These are phyloP conservation scores for Globisporangium apiculatum DNA, from an alignment of 352 stramenopile genomes.

Conservation along the genomic window DNA sequence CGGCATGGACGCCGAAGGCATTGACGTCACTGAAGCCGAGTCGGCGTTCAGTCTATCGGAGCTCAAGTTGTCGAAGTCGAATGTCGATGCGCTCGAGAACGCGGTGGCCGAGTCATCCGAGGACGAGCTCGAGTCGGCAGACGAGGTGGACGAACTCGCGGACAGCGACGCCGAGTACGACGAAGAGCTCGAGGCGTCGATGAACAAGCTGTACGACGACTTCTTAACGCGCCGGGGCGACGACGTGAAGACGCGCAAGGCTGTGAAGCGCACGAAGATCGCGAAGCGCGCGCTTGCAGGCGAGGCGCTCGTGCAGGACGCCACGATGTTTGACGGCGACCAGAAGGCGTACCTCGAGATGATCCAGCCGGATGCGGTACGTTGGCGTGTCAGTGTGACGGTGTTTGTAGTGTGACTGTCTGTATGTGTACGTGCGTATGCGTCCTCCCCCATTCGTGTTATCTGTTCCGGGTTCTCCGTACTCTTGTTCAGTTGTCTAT, in stretches of 20 bases:
- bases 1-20: constrained; percentile 78
- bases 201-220: constrained; percentile 84
- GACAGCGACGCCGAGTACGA: constrained; percentile 80
- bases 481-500: constrained; percentile 91
- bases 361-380: constrained; percentile 84
- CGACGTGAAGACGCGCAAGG: constrained; percentile 75
- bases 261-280: constrained; percentile 81
- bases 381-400: constrained; percentile 19
- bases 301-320: constrained; percentile 71
- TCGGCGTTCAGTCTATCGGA: constrained; percentile 79
- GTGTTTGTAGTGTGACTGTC: constrained; percentile 5
- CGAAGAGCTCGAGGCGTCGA: constrained; percentile 68
- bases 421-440: constrained; percentile 15
- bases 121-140: constrained; percentile 26
- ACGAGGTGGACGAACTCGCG: constrained; percentile 28
- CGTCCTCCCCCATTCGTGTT: constrained; percentile 77
- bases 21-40: constrained; percentile 75
- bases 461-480: constrained; percentile 87
- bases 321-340: constrained; percentile 79
- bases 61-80: constrained; percentile 65
- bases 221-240: constrained; percentile 74
- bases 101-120: constrained; percentile 39
- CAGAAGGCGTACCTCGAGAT: constrained; percentile 77
- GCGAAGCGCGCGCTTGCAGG: constrained; percentile 78
- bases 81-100: constrained; percentile 77